A percentile compares a stretch with the other conserved stretches of the same genome.
Conservation (phyloP, 2,329 filamentous ascomycete genomes). For the Verticillium tricorpus region DNA sequence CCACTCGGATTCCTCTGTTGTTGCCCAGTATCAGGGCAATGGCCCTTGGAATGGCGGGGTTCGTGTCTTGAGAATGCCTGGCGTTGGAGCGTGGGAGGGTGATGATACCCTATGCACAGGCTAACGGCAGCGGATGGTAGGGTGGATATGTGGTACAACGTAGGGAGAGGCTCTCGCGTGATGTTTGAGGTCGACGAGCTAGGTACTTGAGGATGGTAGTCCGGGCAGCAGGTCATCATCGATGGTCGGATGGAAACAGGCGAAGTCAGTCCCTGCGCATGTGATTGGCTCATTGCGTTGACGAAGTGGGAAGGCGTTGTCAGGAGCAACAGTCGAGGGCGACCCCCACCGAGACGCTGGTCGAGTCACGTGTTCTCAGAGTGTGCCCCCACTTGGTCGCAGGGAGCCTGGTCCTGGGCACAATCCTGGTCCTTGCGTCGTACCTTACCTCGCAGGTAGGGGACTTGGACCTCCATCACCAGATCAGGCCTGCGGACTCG, state of each 20-base stretch:
- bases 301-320: background rate
- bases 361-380: no score
- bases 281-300: background rate
- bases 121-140: background rate
- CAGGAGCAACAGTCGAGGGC: background rate
- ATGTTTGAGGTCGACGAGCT: background rate
- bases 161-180: background rate
- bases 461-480: no score
- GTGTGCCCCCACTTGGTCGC: no score
- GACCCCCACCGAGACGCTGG: no score
- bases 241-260: background rate
- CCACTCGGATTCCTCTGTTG: background rate
- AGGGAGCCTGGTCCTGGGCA: no score
- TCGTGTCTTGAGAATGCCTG: background rate
- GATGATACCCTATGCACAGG: background rate
- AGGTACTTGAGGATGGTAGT: background rate
- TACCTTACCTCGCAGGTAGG: no score
- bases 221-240: background rate
- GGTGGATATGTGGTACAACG: background rate
- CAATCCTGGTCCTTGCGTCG: no score
- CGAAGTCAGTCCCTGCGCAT: background rate
- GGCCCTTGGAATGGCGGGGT: background rate
- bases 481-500: no score
- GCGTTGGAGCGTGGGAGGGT: background rate
- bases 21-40: background rate